These are phyloP conservation scores for Clitopilus hobsonii DNA, from an alignment of 768 basidiomycete genomes.

Conservation along the genomic window DNA sequence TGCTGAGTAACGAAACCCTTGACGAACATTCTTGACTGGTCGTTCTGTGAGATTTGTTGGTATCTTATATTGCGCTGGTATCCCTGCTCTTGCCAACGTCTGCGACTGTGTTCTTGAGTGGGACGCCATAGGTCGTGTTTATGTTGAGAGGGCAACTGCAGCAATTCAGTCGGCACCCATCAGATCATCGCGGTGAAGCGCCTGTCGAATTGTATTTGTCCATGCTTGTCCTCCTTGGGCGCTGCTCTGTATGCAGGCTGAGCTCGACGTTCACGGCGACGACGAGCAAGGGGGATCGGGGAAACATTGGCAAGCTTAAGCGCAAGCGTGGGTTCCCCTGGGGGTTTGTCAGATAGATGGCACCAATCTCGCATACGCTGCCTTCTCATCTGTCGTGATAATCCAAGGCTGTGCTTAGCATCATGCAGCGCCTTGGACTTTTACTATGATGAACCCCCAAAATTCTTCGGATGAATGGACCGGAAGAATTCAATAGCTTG, in stretches of 20 bases:
- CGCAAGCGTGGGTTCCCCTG: background rate
- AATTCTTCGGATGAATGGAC: background rate
- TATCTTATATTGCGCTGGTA: constrained; percentile 9
- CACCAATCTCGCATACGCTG: background rate
- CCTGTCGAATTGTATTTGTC: background rate
- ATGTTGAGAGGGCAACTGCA: constrained; percentile 1
- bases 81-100: constrained; percentile 9
- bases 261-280: background rate
- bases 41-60: constrained; percentile 13
- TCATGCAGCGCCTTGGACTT: background rate
- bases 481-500: too few relatives aligned
- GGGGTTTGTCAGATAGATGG: background rate
- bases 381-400: background rate
- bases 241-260: background rate
- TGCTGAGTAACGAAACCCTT: constrained; percentile 1
- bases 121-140: background rate
- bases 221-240: background rate
- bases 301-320: background rate
- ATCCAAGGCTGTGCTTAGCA: constrained; percentile 1
- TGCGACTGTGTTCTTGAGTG: background rate
- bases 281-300: background rate
- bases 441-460: too few relatives aligned
- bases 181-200: background rate
- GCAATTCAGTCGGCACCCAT: background rate
- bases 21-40: constrained; percentile 14